Evolutionary conservation across 177 flowering plant species (phyloP), one percentile per base, ranked within the genome.

Genomic region (Telopea speciosissima): DNA sequence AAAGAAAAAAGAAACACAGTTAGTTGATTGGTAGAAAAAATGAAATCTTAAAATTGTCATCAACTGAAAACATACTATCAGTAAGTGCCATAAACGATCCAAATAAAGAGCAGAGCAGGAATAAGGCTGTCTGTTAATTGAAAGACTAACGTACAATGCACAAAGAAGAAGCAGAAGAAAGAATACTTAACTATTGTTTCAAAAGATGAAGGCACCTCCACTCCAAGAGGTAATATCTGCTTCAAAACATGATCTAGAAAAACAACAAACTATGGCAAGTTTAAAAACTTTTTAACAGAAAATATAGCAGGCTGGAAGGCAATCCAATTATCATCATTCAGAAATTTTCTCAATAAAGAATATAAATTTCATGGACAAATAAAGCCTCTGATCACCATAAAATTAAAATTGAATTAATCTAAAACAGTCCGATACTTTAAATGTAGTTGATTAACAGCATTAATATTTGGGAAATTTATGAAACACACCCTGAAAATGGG

Each of bases 151-250:
- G 1, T 1, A 44, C 5, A 8, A 1, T 44, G 31, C n/a, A 24
- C 3, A 63, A 56, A 0, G 64, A 19, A 36, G 8, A 40, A 24
- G 19, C 22, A 24, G 26, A 25, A 24, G 59, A 73, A 63, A 63
- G 68, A 78, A 77, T 79, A 90, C 97, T 90, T 86, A 96, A 86
- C 99, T 88, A 96, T 87, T 74, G 99, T 93, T 79, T 93, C 99
- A 83, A 96, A 96, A 68, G 99, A 93, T 67, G 99, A 88, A 62
- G 97, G 99, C 23, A 88, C 91, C 78, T 91, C 98, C 70, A 87
- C 87, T 75, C 92, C 97, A 72, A 83, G 69, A 22, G 99, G 99
- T 52, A 96, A 83, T 78, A 96, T 84, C 80, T 93, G 95, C 91
- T 89, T 96, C 83, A 93, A 71, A 52, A 96, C 78, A 79, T 93